phyloP scores from a whole-genome alignment of 768 basidiomycete genomes.

The Russula griseocarnosa region DNA sequence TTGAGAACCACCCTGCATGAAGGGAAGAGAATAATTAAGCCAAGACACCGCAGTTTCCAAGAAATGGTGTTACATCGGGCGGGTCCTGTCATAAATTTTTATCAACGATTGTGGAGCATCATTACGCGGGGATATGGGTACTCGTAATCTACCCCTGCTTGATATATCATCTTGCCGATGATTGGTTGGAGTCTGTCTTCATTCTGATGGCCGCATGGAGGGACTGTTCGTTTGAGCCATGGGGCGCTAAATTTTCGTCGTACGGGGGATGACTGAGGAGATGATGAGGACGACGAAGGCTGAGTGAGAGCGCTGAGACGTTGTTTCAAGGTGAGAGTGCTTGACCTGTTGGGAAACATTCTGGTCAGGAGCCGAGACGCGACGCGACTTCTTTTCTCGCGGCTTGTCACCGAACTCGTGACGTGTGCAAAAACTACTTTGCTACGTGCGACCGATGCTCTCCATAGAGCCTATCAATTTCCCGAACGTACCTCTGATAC shows the following conservation, averaged over 20 bases:
- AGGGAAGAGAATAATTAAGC: not conserved
- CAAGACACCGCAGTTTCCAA: not conserved
- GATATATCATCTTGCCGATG: conserved; percentile 72
- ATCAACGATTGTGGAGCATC: conserved; percentile 20
- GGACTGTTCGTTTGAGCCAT: conserved; percentile 44
- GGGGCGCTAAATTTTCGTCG: conserved; percentile 46
- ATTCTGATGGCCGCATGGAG: conserved; percentile 31
- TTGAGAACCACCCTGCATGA: conserved; percentile 71
- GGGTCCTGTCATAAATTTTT: conserved; percentile 50
- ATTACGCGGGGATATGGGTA: conserved; percentile 38
- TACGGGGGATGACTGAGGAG: conserved; percentile 34
- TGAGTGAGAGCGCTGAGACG: conserved; percentile 58
- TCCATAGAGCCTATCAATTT: too few relatives aligned
- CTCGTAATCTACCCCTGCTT: conserved; percentile 90
- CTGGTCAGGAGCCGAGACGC: not conserved
- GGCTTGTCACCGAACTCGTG: too few relatives aligned
- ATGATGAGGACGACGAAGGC: conserved; percentile 46
- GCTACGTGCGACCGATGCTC: too few relatives aligned
- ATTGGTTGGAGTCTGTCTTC: conserved; percentile 56
- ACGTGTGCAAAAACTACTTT: too few relatives aligned
- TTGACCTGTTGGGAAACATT: conserved; percentile 5
- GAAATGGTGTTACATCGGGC: conserved; percentile 60
- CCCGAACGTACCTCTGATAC: too few relatives aligned
- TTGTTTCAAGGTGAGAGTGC: conserved; percentile 53
- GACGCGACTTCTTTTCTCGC: too few relatives aligned